Evolutionary conservation across 257 asterid genomes (phyloP).

Genomic region (Forsythia suspensa): DNA sequence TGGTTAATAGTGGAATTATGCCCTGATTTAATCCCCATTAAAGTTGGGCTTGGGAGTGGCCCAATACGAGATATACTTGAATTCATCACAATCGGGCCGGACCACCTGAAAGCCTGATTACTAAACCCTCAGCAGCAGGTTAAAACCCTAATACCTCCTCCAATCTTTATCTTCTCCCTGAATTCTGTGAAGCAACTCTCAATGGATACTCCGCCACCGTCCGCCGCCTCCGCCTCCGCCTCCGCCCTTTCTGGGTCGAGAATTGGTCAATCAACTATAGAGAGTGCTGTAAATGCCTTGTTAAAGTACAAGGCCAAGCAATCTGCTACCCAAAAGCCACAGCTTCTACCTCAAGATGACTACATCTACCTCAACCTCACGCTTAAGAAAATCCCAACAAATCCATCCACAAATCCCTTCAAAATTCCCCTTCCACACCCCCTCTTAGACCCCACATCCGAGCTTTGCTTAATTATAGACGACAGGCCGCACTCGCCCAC

Average conservation of each 20-base stretch:
- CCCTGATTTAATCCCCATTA: too few species aligned
- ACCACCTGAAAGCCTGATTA: too few species aligned
- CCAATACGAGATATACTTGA: too few species aligned
- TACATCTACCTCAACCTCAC: conserved; percentile 72
- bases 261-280: conserved; percentile 28
- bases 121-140: too few species aligned
- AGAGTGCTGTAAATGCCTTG: conserved; percentile 54
- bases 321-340: conserved; percentile 50
- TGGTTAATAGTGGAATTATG: too few species aligned
- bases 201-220: not conserved
- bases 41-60: too few species aligned
- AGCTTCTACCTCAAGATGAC: conserved; percentile 72
- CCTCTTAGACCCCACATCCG: conserved; percentile 37
- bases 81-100: too few species aligned
- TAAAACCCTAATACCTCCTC: too few species aligned
- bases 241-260: not conserved
- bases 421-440: conserved; percentile 61
- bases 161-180: not conserved
- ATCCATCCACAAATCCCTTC: conserved; percentile 64
- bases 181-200: not conserved
- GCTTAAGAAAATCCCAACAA: conserved; percentile 69
- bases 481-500: conserved; percentile 61
- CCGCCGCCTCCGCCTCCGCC: conserved; percentile 23
- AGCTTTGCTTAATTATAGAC: conserved; percentile 69
- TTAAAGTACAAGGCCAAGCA: conserved; percentile 56